Conservation (phyloP, 225 moss, liverwort and hornwort species). For the Polytrichum formosum region DNA sequence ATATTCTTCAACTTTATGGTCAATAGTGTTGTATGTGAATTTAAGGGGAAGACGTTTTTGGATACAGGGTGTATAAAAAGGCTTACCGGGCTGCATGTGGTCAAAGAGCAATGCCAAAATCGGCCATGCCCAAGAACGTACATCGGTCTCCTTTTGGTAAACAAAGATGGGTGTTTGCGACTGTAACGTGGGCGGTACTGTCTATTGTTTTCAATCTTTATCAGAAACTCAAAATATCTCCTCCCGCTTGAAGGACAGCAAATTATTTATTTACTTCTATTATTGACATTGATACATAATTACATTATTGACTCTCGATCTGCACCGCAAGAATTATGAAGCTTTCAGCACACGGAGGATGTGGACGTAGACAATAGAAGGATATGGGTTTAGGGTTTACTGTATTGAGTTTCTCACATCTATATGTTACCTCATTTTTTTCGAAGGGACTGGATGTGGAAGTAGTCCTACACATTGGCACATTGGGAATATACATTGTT, state of each 20-base stretch:
- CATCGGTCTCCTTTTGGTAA: constrained; percentile 57
- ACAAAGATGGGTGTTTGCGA: constrained; percentile 48
- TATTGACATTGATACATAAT: too few relatives aligned
- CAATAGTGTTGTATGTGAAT: too few relatives aligned
- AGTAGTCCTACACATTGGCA: too few relatives aligned
- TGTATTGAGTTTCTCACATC: too few relatives aligned
- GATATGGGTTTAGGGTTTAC: constrained; percentile 19
- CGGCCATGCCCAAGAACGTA: constrained; percentile 33
- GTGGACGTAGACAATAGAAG: too few relatives aligned
- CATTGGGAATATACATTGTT: too few relatives aligned
- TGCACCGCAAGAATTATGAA: too few relatives aligned
- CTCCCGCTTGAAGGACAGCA: background rate
- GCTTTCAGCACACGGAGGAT: background rate
- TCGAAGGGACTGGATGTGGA: too few relatives aligned
- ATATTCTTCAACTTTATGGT: background rate
- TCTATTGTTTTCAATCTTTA: constrained; percentile 49
- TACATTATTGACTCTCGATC: too few relatives aligned
- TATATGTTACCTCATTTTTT: too few relatives aligned
- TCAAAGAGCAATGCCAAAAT: constrained; percentile 21
- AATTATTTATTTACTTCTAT: too few relatives aligned
- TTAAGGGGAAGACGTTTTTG: background rate
- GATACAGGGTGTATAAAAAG: constrained; percentile 44
- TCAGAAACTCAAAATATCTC: constrained; percentile 20
- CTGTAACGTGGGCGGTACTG: constrained; percentile 43
- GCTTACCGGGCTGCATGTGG: constrained; percentile 25